Evolutionary conservation across 1,284 basidiomycete species (phyloP), one percentile per base, ranked within the genome.

Genomic region (Kalmanozyma brasiliensis): DNA sequence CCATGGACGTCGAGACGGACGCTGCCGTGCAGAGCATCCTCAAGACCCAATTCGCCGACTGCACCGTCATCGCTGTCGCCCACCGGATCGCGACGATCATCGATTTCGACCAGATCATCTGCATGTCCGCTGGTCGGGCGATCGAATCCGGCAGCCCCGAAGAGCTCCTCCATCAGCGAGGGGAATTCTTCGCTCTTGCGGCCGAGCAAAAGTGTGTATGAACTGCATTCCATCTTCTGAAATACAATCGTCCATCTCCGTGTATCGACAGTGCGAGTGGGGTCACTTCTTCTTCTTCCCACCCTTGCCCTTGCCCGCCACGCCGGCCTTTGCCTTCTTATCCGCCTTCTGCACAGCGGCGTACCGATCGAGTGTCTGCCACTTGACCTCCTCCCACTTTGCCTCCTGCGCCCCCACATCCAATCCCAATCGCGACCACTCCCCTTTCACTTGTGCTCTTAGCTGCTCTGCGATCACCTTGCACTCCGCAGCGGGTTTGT

Each of bases 31-130:
- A 90, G 68, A 89, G 88, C 88, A 75, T 74, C 86, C 55, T 74
- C n/a, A 44, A 38, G 43, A 68, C 37, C 3, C 59, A 69, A 34
- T 72, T 75, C 34, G 19, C 85, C 11, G 45, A 43, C 38, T 62
- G 47, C 19, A 72, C 69, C 10, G 53, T 73, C n/a, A 73, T 74
- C 52, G 46, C 73, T 11, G 79, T 73, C 40, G 57, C 77, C 86
- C 89, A 91, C 78, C 88, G 90, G 30, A 82, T 90, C 62, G 86
- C 87, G n/a, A 91, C 90, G 6, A 89, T 91, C 71, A 88, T 90
- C 60, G 85, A 87, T 24, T 90, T 89, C 77, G 89, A 91, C 78
- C 85, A 89, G 33, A 88, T 92, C 35, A 89, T 89, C 71, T 90
- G 91, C 41, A 86, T 91, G 79, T 89, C 89, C 68, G 87, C 87